Percentiles rank a stretch among this genome's conserved stretches.
Evolutionary conservation across 768 basidiomycete genomes (phyloP).

Genomic region (Amyloporia xantha): DNA sequence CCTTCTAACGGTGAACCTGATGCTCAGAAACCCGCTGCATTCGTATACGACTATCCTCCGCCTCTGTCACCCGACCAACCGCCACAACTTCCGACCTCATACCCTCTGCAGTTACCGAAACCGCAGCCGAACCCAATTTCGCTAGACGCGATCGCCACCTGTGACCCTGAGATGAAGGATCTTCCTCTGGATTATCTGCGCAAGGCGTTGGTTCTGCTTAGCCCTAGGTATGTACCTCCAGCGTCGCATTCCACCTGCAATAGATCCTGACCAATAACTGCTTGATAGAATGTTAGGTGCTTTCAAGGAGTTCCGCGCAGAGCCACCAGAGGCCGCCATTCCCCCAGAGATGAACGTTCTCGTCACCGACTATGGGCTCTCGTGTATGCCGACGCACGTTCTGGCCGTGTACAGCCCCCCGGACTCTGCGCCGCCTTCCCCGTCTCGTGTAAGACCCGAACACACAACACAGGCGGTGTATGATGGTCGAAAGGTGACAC

Average conservation of each 20-base stretch:
- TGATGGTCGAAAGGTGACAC: conserved; percentile 1
- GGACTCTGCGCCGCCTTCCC: conserved; percentile 1
- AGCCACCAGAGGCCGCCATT: conserved; percentile 9
- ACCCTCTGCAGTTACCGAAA: not conserved
- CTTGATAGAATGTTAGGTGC: conserved; percentile 6
- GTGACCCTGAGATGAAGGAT: not conserved
- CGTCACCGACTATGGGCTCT: conserved; percentile 13
- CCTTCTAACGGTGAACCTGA: not conserved
- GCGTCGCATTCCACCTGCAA: not conserved
- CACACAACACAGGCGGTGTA: not conserved
- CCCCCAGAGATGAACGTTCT: conserved; percentile 11
- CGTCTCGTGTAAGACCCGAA: conserved; percentile 6
- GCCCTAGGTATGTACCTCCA: not conserved
- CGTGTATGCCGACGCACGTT: conserved; percentile 13
- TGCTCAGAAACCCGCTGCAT: not conserved
- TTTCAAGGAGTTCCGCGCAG: conserved; percentile 7
- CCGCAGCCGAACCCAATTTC: not conserved
- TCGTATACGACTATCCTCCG: not conserved
- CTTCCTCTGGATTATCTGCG: not conserved
- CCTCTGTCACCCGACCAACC: not conserved
- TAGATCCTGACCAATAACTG: too few species aligned
- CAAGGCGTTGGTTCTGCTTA: not conserved
- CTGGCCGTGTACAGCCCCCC: conserved; percentile 11
- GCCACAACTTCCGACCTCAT: not conserved
- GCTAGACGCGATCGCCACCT: not conserved